These are phyloP conservation scores for Ashbya aceris DNA, from an alignment of 1,139 yeast genomes.

Conservation along the genomic window DNA sequence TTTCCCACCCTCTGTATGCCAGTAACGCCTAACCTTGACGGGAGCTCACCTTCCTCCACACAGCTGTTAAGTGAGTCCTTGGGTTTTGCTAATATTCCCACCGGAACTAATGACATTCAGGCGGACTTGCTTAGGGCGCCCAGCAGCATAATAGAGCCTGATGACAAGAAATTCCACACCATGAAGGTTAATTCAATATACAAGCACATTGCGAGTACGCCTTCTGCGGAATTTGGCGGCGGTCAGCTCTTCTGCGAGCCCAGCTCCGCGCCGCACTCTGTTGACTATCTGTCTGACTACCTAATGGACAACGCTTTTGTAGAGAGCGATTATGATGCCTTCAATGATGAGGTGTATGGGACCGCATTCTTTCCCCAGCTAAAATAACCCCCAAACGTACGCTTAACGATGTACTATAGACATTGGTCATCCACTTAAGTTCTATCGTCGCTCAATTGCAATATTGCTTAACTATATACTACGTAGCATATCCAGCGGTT, in stretches of 20 bases:
- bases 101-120: neutral
- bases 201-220: neutral
- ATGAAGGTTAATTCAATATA: neutral
- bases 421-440: no score
- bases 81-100: neutral
- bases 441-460: no score
- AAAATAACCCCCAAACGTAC: neutral
- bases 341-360: conserved; percentile 25
- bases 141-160: neutral
- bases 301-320: conserved; percentile 22
- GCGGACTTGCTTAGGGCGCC: neutral
- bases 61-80: neutral
- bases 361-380: neutral
- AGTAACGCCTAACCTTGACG: neutral
- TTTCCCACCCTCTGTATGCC: neutral
- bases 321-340: conserved; percentile 22
- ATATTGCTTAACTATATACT: conserved; percentile 1
- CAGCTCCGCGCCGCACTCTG: neutral
- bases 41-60: neutral
- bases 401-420: neutral
- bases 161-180: neutral
- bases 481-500: neutral
- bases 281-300: conserved; percentile 20
- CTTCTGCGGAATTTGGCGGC: neutral
- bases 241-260: conserved; percentile 1